Conservation (phyloP, 1,139 yeast genomes). For the Saccharomycopsis hybrid region DNA sequence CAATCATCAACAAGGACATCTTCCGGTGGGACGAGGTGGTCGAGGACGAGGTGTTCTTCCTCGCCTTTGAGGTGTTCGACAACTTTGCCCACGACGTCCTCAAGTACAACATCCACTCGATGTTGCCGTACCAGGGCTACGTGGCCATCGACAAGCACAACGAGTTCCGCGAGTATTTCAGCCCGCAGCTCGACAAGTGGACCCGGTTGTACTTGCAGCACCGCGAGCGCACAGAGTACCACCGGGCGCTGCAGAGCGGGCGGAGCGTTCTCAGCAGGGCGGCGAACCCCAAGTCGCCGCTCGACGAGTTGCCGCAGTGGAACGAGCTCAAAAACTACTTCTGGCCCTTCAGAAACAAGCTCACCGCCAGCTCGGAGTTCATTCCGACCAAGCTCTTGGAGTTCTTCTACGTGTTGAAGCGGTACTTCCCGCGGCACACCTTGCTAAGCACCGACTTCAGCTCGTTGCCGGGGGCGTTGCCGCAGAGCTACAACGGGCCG, state of each 20-base stretch:
- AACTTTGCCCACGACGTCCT: constrained; percentile 80
- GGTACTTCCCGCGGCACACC: constrained; percentile 70
- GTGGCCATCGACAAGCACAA: constrained; percentile 70
- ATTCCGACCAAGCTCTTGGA: constrained; percentile 72
- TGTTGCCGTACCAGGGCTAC: constrained; percentile 70
- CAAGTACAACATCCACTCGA: constrained; percentile 63
- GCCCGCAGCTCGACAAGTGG: constrained; percentile 61
- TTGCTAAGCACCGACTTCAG: constrained; percentile 71
- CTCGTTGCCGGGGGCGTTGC: constrained; percentile 50
- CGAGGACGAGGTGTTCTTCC: constrained; percentile 67
- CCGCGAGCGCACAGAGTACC: too few species aligned
- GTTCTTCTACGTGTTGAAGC: constrained; percentile 56
- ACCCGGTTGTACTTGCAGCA: constrained; percentile 32
- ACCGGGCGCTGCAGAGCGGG: too few species aligned
- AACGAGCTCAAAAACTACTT: constrained; percentile 31
- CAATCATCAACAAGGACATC: constrained; percentile 65
- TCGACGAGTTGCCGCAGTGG: constrained; percentile 20
- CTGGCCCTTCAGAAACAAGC: constrained; percentile 59
- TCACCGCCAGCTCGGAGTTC: constrained; percentile 64
- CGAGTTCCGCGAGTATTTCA: constrained; percentile 69
- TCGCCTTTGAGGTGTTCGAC: constrained; percentile 81
- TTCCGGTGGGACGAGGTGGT: constrained; percentile 66
- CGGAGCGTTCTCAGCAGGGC: too few species aligned
- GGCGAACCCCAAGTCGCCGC: constrained; percentile 22
- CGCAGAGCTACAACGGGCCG: constrained; percentile 63